Base-by-base conservation (phyloP, 441 rosid genomes). In the Syzygium malaccense region DNA sequence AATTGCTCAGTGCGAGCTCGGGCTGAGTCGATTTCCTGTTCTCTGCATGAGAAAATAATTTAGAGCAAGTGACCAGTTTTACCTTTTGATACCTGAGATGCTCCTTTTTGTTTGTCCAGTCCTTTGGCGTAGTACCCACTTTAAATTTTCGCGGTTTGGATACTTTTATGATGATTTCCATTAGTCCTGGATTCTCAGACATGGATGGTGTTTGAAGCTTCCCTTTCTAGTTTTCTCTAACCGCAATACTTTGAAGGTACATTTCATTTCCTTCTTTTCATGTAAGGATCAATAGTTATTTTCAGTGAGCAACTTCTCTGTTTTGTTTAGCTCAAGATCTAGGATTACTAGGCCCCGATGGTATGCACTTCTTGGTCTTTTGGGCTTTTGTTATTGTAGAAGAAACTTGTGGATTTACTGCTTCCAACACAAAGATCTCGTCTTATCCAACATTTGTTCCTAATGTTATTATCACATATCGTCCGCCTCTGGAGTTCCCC, bases 1-100 rank as follows among this genome's bases (percentile, higher is more conserved):
- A 90, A 90, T 88, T 96, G 93, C 95, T 97, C 25, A 87, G 91
- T 84, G 89, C 90, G 68, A 57, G 87, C 83, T 89, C 91, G 57
- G 88, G 64, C 51, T 94, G 90, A 90, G 49, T 71, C 51, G 12
- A 71, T 71, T 71, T 71, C 80, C 83, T 71, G 8, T 37, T 71
- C 41, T 37, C n/a, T 37, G 83, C 51, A 37, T 37, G 80, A 20
- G 80, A 20, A 45, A 4, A 20, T 37, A 37, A 37, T 71, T 71
- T 71, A 71, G 51, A 71, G 83, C n/a, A 71, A 41, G 51, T 12
- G 51, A 71, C 83, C 51, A 14, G 83, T 71, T 71, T 71, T 37
- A 71, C 83, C 51, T 37, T 71, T 37, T 23, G 83, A 71, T 71
- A 41, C 51, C 51, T 37, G n/a, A 71, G 51, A 71, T 71, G 51